Conservation (phyloP, 306 rosid genomes). For the Fragaria ananassa region DNA sequence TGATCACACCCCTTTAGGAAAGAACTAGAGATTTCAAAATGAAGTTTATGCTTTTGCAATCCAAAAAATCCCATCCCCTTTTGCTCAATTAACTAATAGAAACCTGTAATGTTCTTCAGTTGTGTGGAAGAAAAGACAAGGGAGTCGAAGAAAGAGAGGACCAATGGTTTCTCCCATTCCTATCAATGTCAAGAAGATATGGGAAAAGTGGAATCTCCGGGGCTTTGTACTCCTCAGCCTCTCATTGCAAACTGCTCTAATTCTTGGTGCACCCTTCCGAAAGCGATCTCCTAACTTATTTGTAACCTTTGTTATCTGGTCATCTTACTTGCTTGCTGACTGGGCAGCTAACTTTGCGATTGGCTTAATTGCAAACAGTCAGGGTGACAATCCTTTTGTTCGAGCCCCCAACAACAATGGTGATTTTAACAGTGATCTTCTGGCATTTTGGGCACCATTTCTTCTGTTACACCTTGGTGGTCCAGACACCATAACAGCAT, state of each 20-base stretch:
- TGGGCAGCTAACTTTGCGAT: constrained; percentile 38
- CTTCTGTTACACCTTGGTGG: constrained; percentile 51
- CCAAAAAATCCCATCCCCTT: not conserved
- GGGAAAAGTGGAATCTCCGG: constrained; percentile 48
- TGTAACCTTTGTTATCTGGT: constrained; percentile 27
- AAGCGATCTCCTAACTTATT: constrained; percentile 21
- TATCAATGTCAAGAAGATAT: constrained; percentile 14
- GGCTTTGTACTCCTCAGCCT: constrained; percentile 32
- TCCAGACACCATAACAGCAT: constrained; percentile 54
- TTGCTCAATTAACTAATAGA: not conserved
- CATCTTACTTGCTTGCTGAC: constrained; percentile 42
- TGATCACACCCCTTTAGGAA: not conserved
- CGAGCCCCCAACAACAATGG: not conserved
- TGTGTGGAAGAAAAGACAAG: not conserved
- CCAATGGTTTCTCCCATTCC: constrained; percentile 29
- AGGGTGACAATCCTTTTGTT: not conserved
- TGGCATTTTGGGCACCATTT: constrained; percentile 54
- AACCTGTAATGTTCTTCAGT: not conserved
- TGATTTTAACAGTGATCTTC: constrained; percentile 1
- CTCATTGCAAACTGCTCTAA: constrained; percentile 24
- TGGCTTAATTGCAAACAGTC: constrained; percentile 37
- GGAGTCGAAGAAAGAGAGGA: constrained; percentile 5
- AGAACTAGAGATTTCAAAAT: not conserved
- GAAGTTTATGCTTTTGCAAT: not conserved
- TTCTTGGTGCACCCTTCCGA: constrained; percentile 31